Evolutionary conservation across 2,329 filamentous ascomycete species (phyloP).

Genomic region (Saccharata proteae): DNA sequence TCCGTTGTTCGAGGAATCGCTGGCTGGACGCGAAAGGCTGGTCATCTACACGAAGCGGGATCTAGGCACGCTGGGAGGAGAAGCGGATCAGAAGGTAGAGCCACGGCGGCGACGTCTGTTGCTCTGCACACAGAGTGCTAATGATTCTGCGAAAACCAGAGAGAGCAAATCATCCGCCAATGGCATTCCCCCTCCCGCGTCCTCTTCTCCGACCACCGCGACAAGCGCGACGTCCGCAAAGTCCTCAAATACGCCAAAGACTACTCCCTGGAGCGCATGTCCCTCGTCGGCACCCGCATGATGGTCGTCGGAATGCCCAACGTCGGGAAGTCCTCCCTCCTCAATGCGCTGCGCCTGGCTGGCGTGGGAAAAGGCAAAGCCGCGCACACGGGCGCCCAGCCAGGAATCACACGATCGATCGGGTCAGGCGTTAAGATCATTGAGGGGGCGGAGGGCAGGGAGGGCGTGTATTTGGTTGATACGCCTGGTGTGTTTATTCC

Average conservation of each 20-base stretch:
- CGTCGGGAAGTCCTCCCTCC: slow-evolving; percentile 87
- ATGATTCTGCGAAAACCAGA: slow-evolving; percentile 18
- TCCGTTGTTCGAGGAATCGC: slow-evolving; percentile 68
- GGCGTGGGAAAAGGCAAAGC: slow-evolving; percentile 60
- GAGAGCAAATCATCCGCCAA: slow-evolving; percentile 38
- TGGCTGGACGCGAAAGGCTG: slow-evolving; percentile 61
- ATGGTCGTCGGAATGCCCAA: slow-evolving; percentile 97
- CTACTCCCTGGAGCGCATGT: slow-evolving; percentile 34
- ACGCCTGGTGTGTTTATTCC: slow-evolving; percentile 94
- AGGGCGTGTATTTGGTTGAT: slow-evolving; percentile 66
- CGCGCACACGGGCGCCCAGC: slow-evolving; percentile 71
- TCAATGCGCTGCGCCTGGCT: slow-evolving; percentile 67
- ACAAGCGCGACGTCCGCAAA: slow-evolving; percentile 30
- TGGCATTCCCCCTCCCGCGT: slow-evolving; percentile 42
- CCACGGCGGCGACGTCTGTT: no score
- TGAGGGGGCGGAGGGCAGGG: slow-evolving; percentile 30
- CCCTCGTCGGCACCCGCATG: slow-evolving; percentile 69
- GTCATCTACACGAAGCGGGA: slow-evolving; percentile 89
- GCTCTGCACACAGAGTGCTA: no score
- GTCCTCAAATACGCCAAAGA: slow-evolving; percentile 41
- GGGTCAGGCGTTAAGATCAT: slow-evolving; percentile 72
- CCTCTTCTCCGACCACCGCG: slow-evolving; percentile 40
- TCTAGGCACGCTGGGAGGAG: slow-evolving; percentile 42
- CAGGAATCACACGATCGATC: slow-evolving; percentile 81
- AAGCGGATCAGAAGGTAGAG: slow-evolving; percentile 7